Evolutionary conservation across 2,329 filamentous ascomycete species (phyloP), one percentile per base, ranked within the genome.

Genomic region (Xylogone sp.): DNA sequence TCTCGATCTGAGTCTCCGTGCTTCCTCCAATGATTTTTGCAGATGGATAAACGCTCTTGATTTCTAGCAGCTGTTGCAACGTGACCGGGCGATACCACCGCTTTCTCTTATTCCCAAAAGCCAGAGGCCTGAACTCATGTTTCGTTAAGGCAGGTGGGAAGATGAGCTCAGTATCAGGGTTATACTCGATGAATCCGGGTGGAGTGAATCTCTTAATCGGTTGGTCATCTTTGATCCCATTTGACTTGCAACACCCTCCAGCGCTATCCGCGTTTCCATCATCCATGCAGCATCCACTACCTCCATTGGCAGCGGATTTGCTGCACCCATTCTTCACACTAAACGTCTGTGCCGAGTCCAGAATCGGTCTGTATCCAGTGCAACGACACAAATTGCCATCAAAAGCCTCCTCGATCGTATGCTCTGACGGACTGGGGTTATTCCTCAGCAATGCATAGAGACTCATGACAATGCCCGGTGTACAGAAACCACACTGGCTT

Each of bases 401-500:
- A 63, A 97, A 97, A 0, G 93, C 92, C 71, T 97, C 94, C 69
- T 99, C 94, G 29, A 97, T 80, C 24, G 95, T 89, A 59, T 90
- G 82, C 63, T 93, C 83, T 2, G 83, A 85, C 0, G 93, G 92
- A 19, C 78, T 77, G 3, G 84, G 77, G 59, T 92, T 88, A 64
- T 97, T 97, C 53, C 94, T 82, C 27, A 99, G 76, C 43, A 97
- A 77, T 5, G 94, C 94, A 69, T 99, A 99, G 51, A 97, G 71
- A 68, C 92, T 97, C 89, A 97, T 97, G 56, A 97, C 92, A 63
- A 99, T 97, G 2, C 94, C 94, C 3, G 94, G 94, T 0, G 94
- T 97, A 65, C 94, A 99, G 71, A 99, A 99, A 3, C 66, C 86
- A 68, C 86, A 99, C 69, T 99, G 93, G 60, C 90, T 96, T 46